Conservation (phyloP, 192 early-diverging fungal species). For the Entophlyctis luteolus region DNA sequence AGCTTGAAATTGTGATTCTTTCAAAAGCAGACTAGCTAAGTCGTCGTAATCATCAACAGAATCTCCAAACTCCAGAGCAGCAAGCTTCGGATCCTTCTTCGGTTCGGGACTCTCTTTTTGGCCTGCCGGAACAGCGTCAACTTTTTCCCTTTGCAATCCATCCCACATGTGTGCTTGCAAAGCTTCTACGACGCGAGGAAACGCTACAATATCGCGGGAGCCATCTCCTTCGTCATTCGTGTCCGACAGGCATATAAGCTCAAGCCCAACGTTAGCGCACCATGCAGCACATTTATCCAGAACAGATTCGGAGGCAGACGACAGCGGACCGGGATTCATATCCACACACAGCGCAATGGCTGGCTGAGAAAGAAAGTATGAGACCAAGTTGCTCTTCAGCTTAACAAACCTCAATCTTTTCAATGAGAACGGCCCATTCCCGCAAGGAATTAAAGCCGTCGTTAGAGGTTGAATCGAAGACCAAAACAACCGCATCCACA, state of each 20-base stretch:
- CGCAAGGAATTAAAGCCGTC: background rate
- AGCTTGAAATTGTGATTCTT: background rate
- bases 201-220: too few relatives aligned
- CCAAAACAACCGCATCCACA: constrained; percentile 1
- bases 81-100: background rate
- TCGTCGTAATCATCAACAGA: constrained; percentile 5
- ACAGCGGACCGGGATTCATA: background rate
- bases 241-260: background rate
- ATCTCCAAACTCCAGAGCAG: constrained; percentile 15
- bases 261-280: background rate
- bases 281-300: background rate
- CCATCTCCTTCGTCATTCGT: background rate
- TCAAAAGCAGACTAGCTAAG: background rate
- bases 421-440: background rate
- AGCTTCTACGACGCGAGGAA: background rate
- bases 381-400: too few relatives aligned
- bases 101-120: background rate
- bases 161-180: constrained; percentile 18
- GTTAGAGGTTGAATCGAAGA: background rate
- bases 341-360: background rate
- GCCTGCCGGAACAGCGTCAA: background rate
- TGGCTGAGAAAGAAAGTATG: too few relatives aligned
- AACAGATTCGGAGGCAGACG: background rate
- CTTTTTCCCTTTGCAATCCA: background rate
- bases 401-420: background rate